A percentile compares a stretch with the other conserved stretches of the same genome.
Conservation (phyloP, 805 yeast species). For the Zygoascus ofunaensis region DNA sequence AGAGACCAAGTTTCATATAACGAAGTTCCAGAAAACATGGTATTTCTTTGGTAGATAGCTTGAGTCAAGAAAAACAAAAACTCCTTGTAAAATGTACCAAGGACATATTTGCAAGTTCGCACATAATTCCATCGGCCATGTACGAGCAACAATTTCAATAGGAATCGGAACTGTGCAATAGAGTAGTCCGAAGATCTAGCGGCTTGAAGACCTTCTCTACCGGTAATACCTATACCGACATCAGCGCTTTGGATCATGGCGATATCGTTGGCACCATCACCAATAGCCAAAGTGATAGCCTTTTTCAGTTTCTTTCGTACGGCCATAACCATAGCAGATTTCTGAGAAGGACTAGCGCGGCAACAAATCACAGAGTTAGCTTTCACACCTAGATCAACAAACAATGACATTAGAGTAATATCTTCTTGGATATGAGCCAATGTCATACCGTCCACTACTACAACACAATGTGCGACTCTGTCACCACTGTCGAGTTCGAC, state of each 20-base stretch:
- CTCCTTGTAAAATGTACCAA: constrained; percentile 93
- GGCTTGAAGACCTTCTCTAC: constrained; percentile 94
- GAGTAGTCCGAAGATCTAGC: constrained; percentile 92
- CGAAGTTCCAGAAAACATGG: constrained; percentile 87
- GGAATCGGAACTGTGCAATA: constrained; percentile 84
- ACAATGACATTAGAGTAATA: constrained; percentile 58
- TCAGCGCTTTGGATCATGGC: constrained; percentile 99
- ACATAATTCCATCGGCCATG: constrained; percentile 95
- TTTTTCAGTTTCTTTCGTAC: constrained; percentile 62
- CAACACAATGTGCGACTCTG: constrained; percentile 81
- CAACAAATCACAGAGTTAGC: constrained; percentile 91
- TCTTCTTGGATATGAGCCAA: constrained; percentile 65
- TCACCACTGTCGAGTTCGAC: constrained; percentile 61
- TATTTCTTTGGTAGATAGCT: constrained; percentile 73
- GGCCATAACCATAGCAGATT: constrained; percentile 76
- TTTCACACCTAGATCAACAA: constrained; percentile 75
- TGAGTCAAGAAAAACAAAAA: constrained; percentile 83
- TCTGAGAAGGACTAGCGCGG: constrained; percentile 95
- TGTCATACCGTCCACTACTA: constrained; percentile 92
- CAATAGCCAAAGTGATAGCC: constrained; percentile 87
- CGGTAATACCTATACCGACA: constrained; percentile 95
- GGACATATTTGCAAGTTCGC: constrained; percentile 81
- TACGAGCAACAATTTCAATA: constrained; percentile 74
- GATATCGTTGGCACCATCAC: constrained; percentile 98
- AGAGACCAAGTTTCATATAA: constrained; percentile 93